These are phyloP conservation scores for Dalbergia cochinchinensis DNA, from an alignment of 306 rosid species.

Conservation along the genomic window DNA sequence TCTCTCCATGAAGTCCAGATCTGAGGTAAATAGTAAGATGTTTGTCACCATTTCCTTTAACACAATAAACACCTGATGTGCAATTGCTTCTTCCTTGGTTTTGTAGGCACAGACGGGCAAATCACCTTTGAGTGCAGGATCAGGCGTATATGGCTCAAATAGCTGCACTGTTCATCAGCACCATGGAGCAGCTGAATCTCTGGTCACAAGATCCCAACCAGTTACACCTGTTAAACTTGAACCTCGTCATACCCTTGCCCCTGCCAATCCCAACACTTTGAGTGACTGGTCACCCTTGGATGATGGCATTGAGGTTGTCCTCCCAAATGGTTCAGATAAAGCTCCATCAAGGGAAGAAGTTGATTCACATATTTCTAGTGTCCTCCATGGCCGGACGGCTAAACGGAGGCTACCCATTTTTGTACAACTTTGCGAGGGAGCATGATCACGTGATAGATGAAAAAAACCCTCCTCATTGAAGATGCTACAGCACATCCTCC, in stretches of 20 bases:
- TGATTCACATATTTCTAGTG: constrained; percentile 43
- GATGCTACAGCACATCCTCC: constrained; percentile 17
- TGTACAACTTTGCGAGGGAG: constrained; percentile 47
- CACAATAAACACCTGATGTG: constrained; percentile 24
- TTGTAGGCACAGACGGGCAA: constrained; percentile 47
- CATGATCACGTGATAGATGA: background rate
- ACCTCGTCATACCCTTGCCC: constrained; percentile 10
- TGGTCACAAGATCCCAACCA: constrained; percentile 35
- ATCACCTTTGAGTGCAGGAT: constrained; percentile 42
- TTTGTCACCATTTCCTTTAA: background rate
- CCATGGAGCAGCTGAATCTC: constrained; percentile 33
- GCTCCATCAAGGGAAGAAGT: constrained; percentile 59
- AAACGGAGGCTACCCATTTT: constrained; percentile 61
- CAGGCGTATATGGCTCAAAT: constrained; percentile 39
- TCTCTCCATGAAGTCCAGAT: constrained; percentile 50
- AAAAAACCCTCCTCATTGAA: constrained; percentile 24
- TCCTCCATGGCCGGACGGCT: constrained; percentile 42
- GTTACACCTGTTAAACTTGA: constrained; percentile 36
- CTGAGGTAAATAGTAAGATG: constrained; percentile 56
- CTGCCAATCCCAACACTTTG: constrained; percentile 4
- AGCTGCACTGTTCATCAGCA: constrained; percentile 42
- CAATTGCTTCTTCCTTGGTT: constrained; percentile 33
- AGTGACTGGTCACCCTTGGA: constrained; percentile 81
- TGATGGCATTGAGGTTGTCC: constrained; percentile 62
- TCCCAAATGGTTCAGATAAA: constrained; percentile 53